Evolutionary conservation across 2,329 filamentous ascomycete species (phyloP), one percentile per base, ranked within the genome.

Genomic region (Hawksworthiomyces lignivorus): DNA sequence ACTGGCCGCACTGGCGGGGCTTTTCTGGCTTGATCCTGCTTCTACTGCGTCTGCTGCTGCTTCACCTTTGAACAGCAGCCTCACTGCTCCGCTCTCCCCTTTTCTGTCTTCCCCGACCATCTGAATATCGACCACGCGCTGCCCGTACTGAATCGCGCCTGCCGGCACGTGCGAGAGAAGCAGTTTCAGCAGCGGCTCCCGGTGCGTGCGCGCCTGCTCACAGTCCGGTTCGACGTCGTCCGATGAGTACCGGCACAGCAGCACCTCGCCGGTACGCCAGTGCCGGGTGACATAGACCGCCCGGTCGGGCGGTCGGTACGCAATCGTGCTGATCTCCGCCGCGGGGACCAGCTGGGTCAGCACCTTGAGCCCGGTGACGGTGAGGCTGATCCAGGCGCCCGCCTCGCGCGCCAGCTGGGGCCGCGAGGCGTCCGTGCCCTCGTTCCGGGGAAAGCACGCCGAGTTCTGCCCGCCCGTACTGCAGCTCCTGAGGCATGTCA

Each of bases 281-380:
- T 44, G 42, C 9, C 42, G 27, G 30, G 41, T 43, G 1, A 38
- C 35, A 18, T 43, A 43, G 12, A 43, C 41, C 12, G 21, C 41
- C 1, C 41, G 41, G 29, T 43, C 41, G 5, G 41, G 41, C 2
- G 41, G 41, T 6, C 41, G 27, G 19, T 43, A 43, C 3, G 20
- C 30, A 6, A 43, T 43, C 15, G 26, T 19, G 14, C 19, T 38
- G 41, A 43, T 43, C 21, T 38, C 35, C 7, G 33, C 20, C 4
- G 34, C 15, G 3, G 33, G 33, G 6, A 42, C 12, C 6, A 42
- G 12, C n/a, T 27, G 32, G 3, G 40, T 26, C 7, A 42, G 33
- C 1, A 42, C 33, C 17, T 37, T 37, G 4, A 37, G n/a, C 8
- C 33, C 40, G 5, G 40, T 36, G 4, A 36, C 27, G 1, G 26